These are phyloP conservation scores for Dothidotthia symphoricarpi DNA, from an alignment of 2,329 filamentous ascomycete genomes.

Conservation along the genomic window DNA sequence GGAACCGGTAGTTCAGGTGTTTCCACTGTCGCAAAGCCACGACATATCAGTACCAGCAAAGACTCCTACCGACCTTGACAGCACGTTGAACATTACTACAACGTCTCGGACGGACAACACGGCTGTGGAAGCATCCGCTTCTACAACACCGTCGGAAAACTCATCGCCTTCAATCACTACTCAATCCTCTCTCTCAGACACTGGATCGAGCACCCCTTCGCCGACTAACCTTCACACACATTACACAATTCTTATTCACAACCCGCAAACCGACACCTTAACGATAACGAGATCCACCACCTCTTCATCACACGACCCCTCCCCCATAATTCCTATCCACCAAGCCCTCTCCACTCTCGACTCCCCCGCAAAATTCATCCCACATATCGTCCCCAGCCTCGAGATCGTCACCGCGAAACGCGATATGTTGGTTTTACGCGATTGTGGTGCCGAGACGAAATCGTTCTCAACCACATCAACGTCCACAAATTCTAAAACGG, in stretches of 20 bases:
- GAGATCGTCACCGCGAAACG: slow-evolving; percentile 31
- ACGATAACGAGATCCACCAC: slow-evolving; percentile 27
- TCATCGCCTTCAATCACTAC: not conserved
- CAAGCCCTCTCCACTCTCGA: slow-evolving; percentile 29
- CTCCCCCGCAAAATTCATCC: slow-evolving; percentile 31
- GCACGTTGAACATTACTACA: too few relatives aligned
- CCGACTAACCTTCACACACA: slow-evolving; percentile 7
- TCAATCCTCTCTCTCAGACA: not conserved
- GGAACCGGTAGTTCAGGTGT: too few relatives aligned
- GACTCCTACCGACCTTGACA: too few relatives aligned
- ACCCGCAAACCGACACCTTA: slow-evolving; percentile 25
- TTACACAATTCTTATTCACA: slow-evolving; percentile 31
- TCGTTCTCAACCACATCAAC: slow-evolving; percentile 11
- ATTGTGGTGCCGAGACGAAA: slow-evolving; percentile 7
- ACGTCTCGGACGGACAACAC: too few relatives aligned
- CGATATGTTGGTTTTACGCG: slow-evolving; percentile 34
- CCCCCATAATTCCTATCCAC: slow-evolving; percentile 24
- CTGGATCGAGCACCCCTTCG: not conserved
- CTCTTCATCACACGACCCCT: slow-evolving; percentile 13
- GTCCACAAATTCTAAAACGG: not conserved
- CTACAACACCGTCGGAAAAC: not conserved
- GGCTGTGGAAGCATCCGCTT: too few relatives aligned
- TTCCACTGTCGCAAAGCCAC: too few relatives aligned
- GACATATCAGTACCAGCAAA: too few relatives aligned
- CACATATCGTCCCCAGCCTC: slow-evolving; percentile 25